Evolutionary conservation across 2,329 filamentous ascomycete species (phyloP), one percentile per base, ranked within the genome.

Genomic region (Calonectria henricotiae): DNA sequence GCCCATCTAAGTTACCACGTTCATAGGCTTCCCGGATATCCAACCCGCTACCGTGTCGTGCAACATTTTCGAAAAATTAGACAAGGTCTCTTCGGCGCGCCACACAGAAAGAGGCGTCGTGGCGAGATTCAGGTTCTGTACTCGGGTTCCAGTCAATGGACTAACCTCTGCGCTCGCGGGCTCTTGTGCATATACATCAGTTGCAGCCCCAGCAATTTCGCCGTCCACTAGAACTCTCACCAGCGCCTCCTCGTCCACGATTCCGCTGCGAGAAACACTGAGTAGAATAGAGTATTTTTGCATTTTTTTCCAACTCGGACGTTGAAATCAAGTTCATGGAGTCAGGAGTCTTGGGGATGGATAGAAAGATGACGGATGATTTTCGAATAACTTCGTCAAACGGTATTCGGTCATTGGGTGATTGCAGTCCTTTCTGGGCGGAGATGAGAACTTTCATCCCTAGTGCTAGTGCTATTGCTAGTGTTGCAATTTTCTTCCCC

Each of bases 371-470:
- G 23, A 67, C 64, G 0, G 64, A 49, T n/a, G 64, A 44, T 6
- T 13, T 67, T 13, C 44, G 30, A 11, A 67, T 67, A 8, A 62
- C 64, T 9, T 67, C 41, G 11, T 61, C 64, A 20, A 67, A 67
- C 7, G 54, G 44, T 12, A 25, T 32, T 13, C 64, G 41, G 17
- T 12, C 64, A 5, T 41, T n/a, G 11, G 41, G 2, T 25, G 32
- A 12, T 4, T 37, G 9, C 3, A 32, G 13, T 13, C 54, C 64
- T 23, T 67, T 67, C 2, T 32, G 64, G 5, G 23, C 51, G 2
- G 54, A 49, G 15, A 62, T 35, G 2, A 49, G 20, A 4, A 67
- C 64, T 12, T 25, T 51, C 64, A 67, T 67, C 9, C 64, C 54
- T 32, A 67, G 54, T 3, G 64, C 54, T 32, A 67, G 54, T 3